Evolutionary conservation across 441 rosid genomes (phyloP).

Genomic region (Populus trichocarpa): DNA sequence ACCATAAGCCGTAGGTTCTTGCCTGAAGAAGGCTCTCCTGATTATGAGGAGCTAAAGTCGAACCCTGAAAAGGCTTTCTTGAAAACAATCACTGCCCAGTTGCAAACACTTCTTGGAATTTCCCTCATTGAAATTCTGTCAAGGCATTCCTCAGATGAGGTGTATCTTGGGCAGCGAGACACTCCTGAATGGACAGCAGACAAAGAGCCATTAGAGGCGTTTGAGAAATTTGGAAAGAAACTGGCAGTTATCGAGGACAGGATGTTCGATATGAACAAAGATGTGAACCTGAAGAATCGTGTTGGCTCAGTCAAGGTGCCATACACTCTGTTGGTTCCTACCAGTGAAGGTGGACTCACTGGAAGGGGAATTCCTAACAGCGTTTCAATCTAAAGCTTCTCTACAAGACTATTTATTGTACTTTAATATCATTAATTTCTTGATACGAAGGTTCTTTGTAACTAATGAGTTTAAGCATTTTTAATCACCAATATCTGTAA

Average conservation of each 20-base stretch:
- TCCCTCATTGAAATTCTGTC: slow-evolving; percentile 46
- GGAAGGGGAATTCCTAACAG: slow-evolving; percentile 61
- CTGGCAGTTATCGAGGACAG: slow-evolving; percentile 36
- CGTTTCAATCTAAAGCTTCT: slow-evolving; percentile 35
- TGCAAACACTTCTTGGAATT: slow-evolving; percentile 42
- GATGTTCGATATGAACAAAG: slow-evolving; percentile 45
- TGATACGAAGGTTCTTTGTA: too few species aligned
- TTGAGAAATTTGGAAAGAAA: slow-evolving; percentile 42
- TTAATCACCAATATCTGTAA: neutral
- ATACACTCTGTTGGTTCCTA: slow-evolving; percentile 44
- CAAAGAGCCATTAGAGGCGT: slow-evolving; percentile 30
- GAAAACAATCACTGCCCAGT: slow-evolving; percentile 46
- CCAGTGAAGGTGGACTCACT: slow-evolving; percentile 48
- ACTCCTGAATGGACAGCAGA: slow-evolving; percentile 47
- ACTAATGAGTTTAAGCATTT: neutral
- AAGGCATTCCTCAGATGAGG: slow-evolving; percentile 43
- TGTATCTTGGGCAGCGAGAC: slow-evolving; percentile 50
- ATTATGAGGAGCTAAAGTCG: slow-evolving; percentile 36
- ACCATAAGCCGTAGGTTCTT: slow-evolving; percentile 47
- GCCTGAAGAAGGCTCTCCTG: slow-evolving; percentile 47
- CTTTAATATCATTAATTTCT: too few species aligned
- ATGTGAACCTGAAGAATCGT: slow-evolving; percentile 40
- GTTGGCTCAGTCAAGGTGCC: slow-evolving; percentile 49
- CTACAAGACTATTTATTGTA: neutral
- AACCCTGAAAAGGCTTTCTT: slow-evolving; percentile 38